These are phyloP conservation scores for Leccinum laetum DNA, from an alignment of 1,284 basidiomycete species.

Conservation along the genomic window DNA sequence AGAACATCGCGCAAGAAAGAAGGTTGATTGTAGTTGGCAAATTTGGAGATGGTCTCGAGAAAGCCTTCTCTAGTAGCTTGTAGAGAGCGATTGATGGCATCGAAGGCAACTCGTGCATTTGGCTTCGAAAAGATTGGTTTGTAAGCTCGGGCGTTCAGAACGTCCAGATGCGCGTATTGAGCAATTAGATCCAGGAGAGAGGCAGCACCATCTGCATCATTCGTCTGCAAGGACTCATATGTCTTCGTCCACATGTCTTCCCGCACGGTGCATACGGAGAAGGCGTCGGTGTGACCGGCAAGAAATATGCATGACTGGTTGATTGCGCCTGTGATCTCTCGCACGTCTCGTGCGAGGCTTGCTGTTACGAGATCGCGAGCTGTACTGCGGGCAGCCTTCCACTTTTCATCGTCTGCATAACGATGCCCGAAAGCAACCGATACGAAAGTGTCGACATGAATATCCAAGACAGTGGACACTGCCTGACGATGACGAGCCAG, in stretches of 20 bases:
- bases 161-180: constrained; percentile 65
- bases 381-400: constrained; percentile 48
- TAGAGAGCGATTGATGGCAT: constrained; percentile 60
- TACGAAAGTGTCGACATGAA: constrained; percentile 58
- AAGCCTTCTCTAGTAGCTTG: constrained; percentile 60
- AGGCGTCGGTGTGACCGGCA: constrained; percentile 27
- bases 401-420: constrained; percentile 41
- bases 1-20: constrained; percentile 53
- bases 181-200: constrained; percentile 58
- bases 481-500: constrained; percentile 29
- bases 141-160: constrained; percentile 54
- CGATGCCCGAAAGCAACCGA: constrained; percentile 57
- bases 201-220: constrained; percentile 58
- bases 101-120: constrained; percentile 37
- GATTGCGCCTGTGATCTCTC: constrained; percentile 41
- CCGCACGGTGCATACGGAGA: constrained; percentile 41
- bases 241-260: constrained; percentile 69
- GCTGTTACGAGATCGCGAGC: constrained; percentile 47
- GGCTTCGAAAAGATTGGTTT: constrained; percentile 37
- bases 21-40: constrained; percentile 57
- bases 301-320: constrained; percentile 39
- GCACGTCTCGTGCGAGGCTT: constrained; percentile 46
- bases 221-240: constrained; percentile 58
- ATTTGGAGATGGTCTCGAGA: constrained; percentile 58
- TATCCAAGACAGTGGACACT: constrained; percentile 48